Base-by-base conservation (phyloP, 139 green algal genomes). In the Tetratostichococcus sp. region DNA sequence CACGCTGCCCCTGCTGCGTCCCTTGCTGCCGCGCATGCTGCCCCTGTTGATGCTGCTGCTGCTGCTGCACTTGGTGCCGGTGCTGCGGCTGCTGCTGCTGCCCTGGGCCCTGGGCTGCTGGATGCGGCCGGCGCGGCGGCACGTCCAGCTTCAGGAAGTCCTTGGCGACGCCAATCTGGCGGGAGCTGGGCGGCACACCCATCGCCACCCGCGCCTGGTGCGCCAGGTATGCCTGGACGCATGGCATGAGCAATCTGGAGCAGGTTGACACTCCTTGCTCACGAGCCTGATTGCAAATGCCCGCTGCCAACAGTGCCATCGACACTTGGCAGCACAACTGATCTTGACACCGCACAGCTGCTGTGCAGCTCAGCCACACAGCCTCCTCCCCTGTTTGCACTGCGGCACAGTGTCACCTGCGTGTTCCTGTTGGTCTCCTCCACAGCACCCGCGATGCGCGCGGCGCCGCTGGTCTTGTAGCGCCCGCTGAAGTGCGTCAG, bases 401-500 rank as follows among this genome's bases (percentile, higher is more conserved):
- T n/a, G 11, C 39, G 39, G 39, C 39, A 21, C 11, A 11, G 39
- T 50, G 39, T 50, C 39, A 50, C 50, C 50, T 62, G 50, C 50
- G 50, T 62, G 50, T 62, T 62, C 2, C 17, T 62, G 50, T 26
- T 62, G 50, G 11, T 26, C 14, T 62, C 50, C 19, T 8, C 14
- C 17, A 26, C 50, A 26, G 14, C 50, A 8, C 2, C 50, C 19
- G 50, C 22, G 50, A n/a, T 26, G 50, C 50, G 50, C 2, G 50
- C 14, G 19, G 2, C 19, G 11, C 50, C 50, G 50, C 14, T 26
- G 14, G 50, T 62, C 50, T 62, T 58, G 82, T 93, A 97, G 32
- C 94, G 82, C 14, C 83, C 85, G 28, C 72, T 89, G 82, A 98
- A 98, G 87, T 98, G 95, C 22, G 95, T 98, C 1, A 98, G 87